These are phyloP conservation scores for Cichorium intybus DNA, from an alignment of 140 eudicot species.

Conservation along the genomic window DNA sequence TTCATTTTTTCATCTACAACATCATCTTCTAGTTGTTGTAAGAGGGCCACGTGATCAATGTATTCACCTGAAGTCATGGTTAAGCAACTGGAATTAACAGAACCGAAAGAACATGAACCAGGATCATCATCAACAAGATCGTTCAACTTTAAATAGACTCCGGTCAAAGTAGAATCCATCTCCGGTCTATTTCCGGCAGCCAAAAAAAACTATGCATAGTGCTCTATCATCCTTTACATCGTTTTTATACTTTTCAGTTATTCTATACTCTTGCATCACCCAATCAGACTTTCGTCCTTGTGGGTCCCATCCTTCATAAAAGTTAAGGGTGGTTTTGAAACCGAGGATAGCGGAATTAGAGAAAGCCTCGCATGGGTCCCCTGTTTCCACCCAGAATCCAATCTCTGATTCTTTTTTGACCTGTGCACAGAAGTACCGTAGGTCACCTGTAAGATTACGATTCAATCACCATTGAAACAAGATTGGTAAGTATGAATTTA, in stretches of 20 bases:
- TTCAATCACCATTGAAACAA: too few species aligned
- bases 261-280: conserved; percentile 68
- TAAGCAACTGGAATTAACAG: conserved; percentile 49
- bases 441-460: conserved; percentile 43
- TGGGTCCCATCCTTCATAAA: conserved; percentile 40
- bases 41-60: conserved; percentile 46
- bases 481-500: background rate
- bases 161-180: too few species aligned
- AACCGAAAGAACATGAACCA: too few species aligned
- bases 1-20: conserved; percentile 13
- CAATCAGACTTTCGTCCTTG: conserved; percentile 44
- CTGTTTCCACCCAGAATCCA: too few species aligned
- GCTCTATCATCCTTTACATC: conserved; percentile 37
- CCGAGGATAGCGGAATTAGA: conserved; percentile 48
- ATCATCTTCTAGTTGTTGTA: conserved; percentile 45
- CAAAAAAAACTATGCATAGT: conserved; percentile 54
- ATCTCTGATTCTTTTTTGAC: conserved; percentile 28
- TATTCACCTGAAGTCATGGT: conserved; percentile 54
- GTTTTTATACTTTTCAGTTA: conserved; percentile 34
- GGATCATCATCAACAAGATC: too few species aligned
- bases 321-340: conserved; percentile 57
- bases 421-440: conserved; percentile 44
- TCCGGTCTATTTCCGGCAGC: conserved; percentile 27
- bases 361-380: conserved; percentile 41
- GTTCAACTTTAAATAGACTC: too few species aligned